Evolutionary conservation across 495 filamentous ascomycete species (phyloP), one percentile per base, ranked within the genome.

Genomic region (Penicillium chermesinum): DNA sequence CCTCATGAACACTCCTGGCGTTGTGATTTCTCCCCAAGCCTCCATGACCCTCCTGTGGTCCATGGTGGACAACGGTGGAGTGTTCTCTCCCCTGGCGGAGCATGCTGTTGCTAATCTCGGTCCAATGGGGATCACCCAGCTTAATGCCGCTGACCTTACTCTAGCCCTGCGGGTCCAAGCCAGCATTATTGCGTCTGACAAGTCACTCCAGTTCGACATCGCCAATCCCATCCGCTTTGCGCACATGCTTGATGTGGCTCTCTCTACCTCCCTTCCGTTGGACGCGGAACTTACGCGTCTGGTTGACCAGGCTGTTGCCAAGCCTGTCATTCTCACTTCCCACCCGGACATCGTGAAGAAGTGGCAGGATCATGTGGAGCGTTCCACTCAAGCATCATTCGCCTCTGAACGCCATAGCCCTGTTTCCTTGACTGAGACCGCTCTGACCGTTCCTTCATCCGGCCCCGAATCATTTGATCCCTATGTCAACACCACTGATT

Each of bases 381-480:
- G 64, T 8, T 67, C 66, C 12, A 65, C 53, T 34, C 66, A 55
- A 48, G 59, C 53, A 18, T 68, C 51, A 15, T 63, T 59, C 57
- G 38, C 57, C 38, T 70, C 59, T 50, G 58, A 59, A 30, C 59
- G 63, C 27, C 71, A 67, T 46, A 68, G 69, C 30, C 69, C 70
- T 12, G 61, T 70, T 18, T 72, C 72, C 16, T 52, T 54, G 54
- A 27, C 54, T 3, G 66, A 73, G 33, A 57, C 69, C 8, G 64
- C 68, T 14, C 59, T 65, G 36, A 59, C 67, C 13, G 64, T 55
- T 33, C 61, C 68, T 1, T 64, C 79, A 10, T 70, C 76, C 35
- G 78, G 74, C 44, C 82, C 91, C 49, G 90, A 96, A 48, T 83
- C 81, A 2, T 91, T 82, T 57, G 93, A 98, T 58, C 93, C 93